Conservation (phyloP, 345 rosid species). For the Adansonia digitata region DNA sequence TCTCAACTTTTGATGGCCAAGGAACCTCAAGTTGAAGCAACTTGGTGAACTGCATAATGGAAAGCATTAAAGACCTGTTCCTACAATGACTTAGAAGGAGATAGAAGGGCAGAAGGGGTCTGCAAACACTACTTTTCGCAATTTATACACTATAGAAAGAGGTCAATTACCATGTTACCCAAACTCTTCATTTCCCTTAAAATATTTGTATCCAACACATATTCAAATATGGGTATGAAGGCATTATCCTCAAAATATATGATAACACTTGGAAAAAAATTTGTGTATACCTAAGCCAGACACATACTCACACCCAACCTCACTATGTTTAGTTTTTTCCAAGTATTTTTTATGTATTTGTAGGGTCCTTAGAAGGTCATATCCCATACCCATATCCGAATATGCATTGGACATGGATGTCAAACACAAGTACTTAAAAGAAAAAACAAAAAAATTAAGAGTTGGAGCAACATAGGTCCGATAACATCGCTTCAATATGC, state of each 20-base stretch:
- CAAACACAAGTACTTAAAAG: too few relatives aligned
- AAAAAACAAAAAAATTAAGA: too few relatives aligned
- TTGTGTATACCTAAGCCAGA: too few relatives aligned
- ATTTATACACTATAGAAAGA: not conserved
- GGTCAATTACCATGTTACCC: not conserved
- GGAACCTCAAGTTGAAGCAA: conserved; percentile 67
- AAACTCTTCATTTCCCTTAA: not conserved
- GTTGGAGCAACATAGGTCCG: not conserved
- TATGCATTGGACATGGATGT: too few relatives aligned
- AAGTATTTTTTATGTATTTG: too few relatives aligned
- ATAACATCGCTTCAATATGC: not conserved
- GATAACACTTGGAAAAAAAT: not conserved
- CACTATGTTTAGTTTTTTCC: too few relatives aligned
- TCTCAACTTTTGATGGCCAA: conserved; percentile 31
- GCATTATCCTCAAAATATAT: not conserved
- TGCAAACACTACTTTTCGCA: not conserved
- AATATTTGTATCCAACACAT: not conserved
- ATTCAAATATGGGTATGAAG: not conserved
- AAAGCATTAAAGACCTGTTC: not conserved
- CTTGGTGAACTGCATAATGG: conserved; percentile 58
- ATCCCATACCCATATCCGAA: too few relatives aligned
- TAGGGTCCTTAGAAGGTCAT: too few relatives aligned
- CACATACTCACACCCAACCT: too few relatives aligned
- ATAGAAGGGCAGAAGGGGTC: not conserved
- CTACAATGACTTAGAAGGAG: not conserved